Percentiles rank a stretch among this genome's conserved stretches.
Evolutionary conservation across 805 yeast species (phyloP).

Genomic region (Isabelozyma pseudorhagii): DNA sequence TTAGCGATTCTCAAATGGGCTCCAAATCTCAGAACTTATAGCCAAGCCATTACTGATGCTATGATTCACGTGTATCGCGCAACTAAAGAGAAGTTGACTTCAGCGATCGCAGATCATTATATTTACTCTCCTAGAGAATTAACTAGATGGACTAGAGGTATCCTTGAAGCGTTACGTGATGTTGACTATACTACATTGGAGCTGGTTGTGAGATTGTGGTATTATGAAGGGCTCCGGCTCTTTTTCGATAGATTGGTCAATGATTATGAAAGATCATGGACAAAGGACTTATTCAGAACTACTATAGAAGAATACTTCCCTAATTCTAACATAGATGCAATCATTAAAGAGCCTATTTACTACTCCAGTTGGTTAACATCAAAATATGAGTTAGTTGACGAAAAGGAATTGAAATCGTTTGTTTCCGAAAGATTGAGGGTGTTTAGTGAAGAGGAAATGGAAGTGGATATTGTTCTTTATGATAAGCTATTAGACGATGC

Average conservation of each 20-base stretch:
- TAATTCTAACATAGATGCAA: slow-evolving; percentile 28
- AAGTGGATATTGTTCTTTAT: slow-evolving; percentile 56
- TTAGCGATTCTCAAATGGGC: slow-evolving; percentile 54
- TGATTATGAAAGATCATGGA: slow-evolving; percentile 47
- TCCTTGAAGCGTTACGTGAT: slow-evolving; percentile 48
- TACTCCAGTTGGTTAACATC: slow-evolving; percentile 75
- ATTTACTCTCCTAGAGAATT: slow-evolving; percentile 86
- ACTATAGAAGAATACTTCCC: slow-evolving; percentile 45
- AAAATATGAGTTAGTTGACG: slow-evolving; percentile 55
- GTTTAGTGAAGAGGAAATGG: slow-evolving; percentile 77
- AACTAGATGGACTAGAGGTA: slow-evolving; percentile 83
- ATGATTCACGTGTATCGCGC: slow-evolving; percentile 61
- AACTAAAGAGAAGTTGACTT: slow-evolving; percentile 41
- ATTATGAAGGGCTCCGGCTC: slow-evolving; percentile 75
- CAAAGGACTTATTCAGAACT: slow-evolving; percentile 31
- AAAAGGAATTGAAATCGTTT: slow-evolving; percentile 48
- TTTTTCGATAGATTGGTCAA: slow-evolving; percentile 69
- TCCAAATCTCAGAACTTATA: slow-evolving; percentile 58
- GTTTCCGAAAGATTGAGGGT: slow-evolving; percentile 60
- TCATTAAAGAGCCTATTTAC: slow-evolving; percentile 52
- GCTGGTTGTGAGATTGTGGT: slow-evolving; percentile 63
- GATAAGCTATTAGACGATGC: slow-evolving; percentile 73
- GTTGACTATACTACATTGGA: slow-evolving; percentile 33
- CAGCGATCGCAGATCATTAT: slow-evolving; percentile 52
- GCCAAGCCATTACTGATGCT: slow-evolving; percentile 51